A percentile compares a stretch with the other conserved stretches of the same genome.
These are phyloP conservation scores for Eucalyptus camaldulensis DNA, from an alignment of 345 rosid genomes.

Conservation along the genomic window DNA sequence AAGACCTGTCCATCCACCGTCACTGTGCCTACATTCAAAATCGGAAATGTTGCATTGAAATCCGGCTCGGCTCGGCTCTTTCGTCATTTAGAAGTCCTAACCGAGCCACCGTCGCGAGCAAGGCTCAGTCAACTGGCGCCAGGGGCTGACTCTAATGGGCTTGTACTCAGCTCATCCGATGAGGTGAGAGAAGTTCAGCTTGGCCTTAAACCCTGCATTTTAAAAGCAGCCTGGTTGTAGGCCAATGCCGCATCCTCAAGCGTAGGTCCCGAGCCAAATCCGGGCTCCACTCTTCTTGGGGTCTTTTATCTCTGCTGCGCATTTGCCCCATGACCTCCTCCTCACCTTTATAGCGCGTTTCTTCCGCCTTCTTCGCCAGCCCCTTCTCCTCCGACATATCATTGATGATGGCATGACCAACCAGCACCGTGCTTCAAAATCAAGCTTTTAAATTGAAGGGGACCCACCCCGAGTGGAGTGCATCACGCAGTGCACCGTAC, in stretches of 20 bases:
- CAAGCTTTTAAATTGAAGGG: neutral
- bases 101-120: neutral
- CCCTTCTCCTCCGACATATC: neutral
- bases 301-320: neutral
- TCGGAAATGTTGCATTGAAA: neutral
- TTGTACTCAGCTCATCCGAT: conserved; percentile 12
- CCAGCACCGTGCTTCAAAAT: neutral
- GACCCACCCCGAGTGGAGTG: neutral
- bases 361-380: neutral
- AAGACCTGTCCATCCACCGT: neutral
- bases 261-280: neutral
- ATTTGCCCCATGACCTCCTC: conserved; percentile 31
- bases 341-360: conserved; percentile 11
- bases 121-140: conserved; percentile 8
- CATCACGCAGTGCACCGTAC: neutral
- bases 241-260: neutral
- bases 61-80: neutral
- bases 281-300: neutral
- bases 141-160: conserved; percentile 13
- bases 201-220: conserved; percentile 14
- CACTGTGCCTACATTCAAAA: neutral
- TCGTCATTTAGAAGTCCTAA: neutral
- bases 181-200: conserved; percentile 22
- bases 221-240: neutral
- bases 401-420: neutral